A percentile compares a stretch with the other conserved stretches of the same genome.
Evolutionary conservation across 2,329 filamentous ascomycete genomes (phyloP).

Genomic region (Biscogniauxia sp.): DNA sequence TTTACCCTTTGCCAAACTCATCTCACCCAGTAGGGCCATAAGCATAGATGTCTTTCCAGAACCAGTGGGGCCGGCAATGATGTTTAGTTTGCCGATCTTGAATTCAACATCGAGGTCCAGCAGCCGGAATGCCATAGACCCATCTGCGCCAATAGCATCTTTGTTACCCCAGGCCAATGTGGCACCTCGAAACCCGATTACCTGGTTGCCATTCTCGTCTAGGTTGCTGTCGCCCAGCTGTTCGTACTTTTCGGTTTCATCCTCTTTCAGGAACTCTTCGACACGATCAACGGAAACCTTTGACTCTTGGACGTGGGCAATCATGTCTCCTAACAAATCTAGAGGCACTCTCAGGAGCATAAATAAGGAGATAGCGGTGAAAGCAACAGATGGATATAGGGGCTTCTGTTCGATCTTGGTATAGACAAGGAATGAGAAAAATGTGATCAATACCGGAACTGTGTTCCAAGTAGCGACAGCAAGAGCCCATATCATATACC

Average conservation of each 20-base stretch:
- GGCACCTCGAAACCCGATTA: constrained; percentile 81
- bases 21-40: constrained; percentile 95
- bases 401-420: constrained; percentile 87
- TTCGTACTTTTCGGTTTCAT: constrained; percentile 92
- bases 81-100: constrained; percentile 80
- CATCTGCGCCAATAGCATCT: constrained; percentile 58
- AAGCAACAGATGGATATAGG: constrained; percentile 87
- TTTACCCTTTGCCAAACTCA: constrained; percentile 78
- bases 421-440: constrained; percentile 93
- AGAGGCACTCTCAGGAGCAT: constrained; percentile 88
- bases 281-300: constrained; percentile 97
- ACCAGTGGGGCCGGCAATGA: constrained; percentile 89
- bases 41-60: constrained; percentile 94
- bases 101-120: constrained; percentile 84
- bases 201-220: constrained; percentile 65
- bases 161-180: constrained; percentile 87
- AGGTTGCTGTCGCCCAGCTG: constrained; percentile 72
- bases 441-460: constrained; percentile 90
- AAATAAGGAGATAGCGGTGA: constrained; percentile 94
- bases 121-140: constrained; percentile 74
- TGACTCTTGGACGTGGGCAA: constrained; percentile 95
- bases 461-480: constrained; percentile 97
- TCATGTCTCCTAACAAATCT: constrained; percentile 97
- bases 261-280: constrained; percentile 88
- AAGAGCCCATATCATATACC: constrained; percentile 87